Base-by-base conservation (phyloP, 2,329 filamentous ascomycete genomes). In the Rhynchosporium secalis region DNA sequence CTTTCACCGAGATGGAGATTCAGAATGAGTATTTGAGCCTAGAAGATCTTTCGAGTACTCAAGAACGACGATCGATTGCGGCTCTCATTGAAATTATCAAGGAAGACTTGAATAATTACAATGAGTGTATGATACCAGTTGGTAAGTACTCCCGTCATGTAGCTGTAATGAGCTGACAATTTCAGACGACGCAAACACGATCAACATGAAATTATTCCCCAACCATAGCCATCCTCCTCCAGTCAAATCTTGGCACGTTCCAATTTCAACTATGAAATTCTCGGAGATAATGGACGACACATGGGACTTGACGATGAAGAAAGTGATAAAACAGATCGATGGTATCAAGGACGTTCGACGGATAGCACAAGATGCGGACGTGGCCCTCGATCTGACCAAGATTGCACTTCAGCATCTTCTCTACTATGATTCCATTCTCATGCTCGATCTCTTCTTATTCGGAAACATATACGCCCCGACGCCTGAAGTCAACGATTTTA, bases 61-160 rank as follows among this genome's bases (percentile, higher is more conserved):
- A 81, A 81, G 74, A 82, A 82, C 56, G 88, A 79, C 78, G 91
- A 75, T 79, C 84, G 3, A 96, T 96, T 72, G 90, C 94, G 78
- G 91, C 90, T 68, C 78, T 99, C 68, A 82, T 98, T 69, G 92
- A 89, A 76, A 89, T 89, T 65, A 82, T 90, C 62, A 87, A 87
- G 73, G 86, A 97, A 77, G 93, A 99, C 74, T 74, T 99, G 69
- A 97, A 98, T 73, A 96, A 96, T 71, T 99, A 97, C 73, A 93
- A 91, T 73, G 95, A 99, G 78, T 96, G 93, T 81, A 96, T 96
- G 93, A 96, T 97, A 72, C 93, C 93, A 0, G 94, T 97, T 66
- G 91, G 91, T 93, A 78, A 66, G 84, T 79, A 65, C 29, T 38
- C 12, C 28, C 15, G 2, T 47, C 56, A 45, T 15, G 15, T 38